Conservation (phyloP, 305 asterid genomes). For the Ilex paraguariensis region DNA sequence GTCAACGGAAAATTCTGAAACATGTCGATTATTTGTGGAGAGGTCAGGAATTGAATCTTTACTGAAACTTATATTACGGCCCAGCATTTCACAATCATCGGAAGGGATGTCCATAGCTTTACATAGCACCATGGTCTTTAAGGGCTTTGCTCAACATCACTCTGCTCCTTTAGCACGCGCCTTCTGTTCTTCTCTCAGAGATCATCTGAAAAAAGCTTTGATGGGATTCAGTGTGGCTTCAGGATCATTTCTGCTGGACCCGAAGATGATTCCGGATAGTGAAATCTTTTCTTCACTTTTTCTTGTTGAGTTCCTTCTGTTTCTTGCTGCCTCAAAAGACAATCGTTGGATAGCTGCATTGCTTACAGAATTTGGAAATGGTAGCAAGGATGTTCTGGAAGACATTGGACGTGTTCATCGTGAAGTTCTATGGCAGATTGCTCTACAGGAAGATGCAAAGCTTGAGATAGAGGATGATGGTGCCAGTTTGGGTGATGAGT, state of each 20-base stretch:
- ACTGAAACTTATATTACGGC: slow-evolving; percentile 76
- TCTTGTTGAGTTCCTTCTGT: slow-evolving; percentile 78
- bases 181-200: slow-evolving; percentile 70
- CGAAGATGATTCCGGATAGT: slow-evolving; percentile 55
- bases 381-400: slow-evolving; percentile 75
- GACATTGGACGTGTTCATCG: slow-evolving; percentile 83
- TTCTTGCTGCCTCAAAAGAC: slow-evolving; percentile 93
- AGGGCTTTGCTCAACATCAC: slow-evolving; percentile 95
- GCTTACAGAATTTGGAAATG: slow-evolving; percentile 87
- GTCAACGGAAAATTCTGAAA: slow-evolving; percentile 92
- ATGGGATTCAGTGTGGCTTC: slow-evolving; percentile 49
- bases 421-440: slow-evolving; percentile 89
- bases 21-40: slow-evolving; percentile 93
- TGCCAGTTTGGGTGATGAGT: slow-evolving; percentile 34
- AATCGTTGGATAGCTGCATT: slow-evolving; percentile 92
- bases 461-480: slow-evolving; percentile 51
- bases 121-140: slow-evolving; percentile 95
- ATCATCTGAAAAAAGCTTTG: slow-evolving; percentile 63
- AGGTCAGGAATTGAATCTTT: slow-evolving; percentile 90
- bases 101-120: slow-evolving; percentile 98
- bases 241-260: slow-evolving; percentile 80
- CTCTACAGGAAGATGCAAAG: slow-evolving; percentile 79
- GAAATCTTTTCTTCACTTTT: slow-evolving; percentile 72
- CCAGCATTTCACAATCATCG: slow-evolving; percentile 88
- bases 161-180: slow-evolving; percentile 93